Evolutionary conservation across 2,329 filamentous ascomycete genomes (phyloP).

Genomic region (Anthostomella pinea): DNA sequence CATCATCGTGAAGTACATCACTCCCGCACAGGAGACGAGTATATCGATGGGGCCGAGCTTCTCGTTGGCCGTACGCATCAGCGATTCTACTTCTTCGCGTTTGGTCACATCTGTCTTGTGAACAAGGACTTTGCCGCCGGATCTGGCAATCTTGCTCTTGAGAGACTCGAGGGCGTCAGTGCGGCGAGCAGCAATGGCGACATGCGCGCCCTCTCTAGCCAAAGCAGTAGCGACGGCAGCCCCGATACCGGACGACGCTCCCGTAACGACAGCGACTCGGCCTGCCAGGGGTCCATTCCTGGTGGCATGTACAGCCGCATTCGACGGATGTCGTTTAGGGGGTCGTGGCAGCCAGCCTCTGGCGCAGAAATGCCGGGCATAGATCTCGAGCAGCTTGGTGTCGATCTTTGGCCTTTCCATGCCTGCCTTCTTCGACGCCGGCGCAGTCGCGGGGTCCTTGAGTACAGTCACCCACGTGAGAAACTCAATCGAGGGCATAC

Average conservation of each 20-base stretch:
- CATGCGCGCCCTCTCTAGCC: slow-evolving; percentile 66
- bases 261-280: slow-evolving; percentile 72
- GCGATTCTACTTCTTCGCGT: slow-evolving; percentile 61
- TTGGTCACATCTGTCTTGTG: slow-evolving; percentile 72
- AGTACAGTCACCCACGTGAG: slow-evolving; percentile 70
- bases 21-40: slow-evolving; percentile 75
- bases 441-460: slow-evolving; percentile 65
- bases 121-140: slow-evolving; percentile 62
- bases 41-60: slow-evolving; percentile 73
- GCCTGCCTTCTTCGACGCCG: slow-evolving; percentile 50
- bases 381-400: slow-evolving; percentile 67
- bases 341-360: slow-evolving; percentile 70
- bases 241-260: slow-evolving; percentile 76
- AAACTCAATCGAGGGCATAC: slow-evolving; percentile 75
- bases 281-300: slow-evolving; percentile 61
- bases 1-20: slow-evolving; percentile 92
- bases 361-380: slow-evolving; percentile 76
- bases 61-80: slow-evolving; percentile 57
- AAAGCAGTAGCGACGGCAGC: slow-evolving; percentile 69
- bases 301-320: slow-evolving; percentile 25
- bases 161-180: slow-evolving; percentile 65
- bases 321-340: slow-evolving; percentile 46
- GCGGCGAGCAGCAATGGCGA: slow-evolving; percentile 70
- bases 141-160: slow-evolving; percentile 52
- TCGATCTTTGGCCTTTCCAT: slow-evolving; percentile 69